phyloP scores from a whole-genome alignment of 805 yeast genomes.

The Starmerella gropengiesseri region DNA sequence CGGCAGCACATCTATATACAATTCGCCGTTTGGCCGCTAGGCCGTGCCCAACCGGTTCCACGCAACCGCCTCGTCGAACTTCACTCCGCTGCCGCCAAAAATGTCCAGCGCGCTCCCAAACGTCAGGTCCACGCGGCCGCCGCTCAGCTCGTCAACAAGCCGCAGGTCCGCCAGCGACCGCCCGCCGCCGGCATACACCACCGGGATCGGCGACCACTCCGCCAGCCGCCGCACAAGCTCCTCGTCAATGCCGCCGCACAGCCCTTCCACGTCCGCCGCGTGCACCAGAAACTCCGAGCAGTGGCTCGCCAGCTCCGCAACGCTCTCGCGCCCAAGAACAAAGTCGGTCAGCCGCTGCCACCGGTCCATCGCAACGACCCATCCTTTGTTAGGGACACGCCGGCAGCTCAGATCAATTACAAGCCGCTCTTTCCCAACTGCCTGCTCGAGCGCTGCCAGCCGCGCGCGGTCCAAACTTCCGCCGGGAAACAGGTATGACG shows the following conservation, averaged over 20 bases:
- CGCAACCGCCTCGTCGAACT: constrained; percentile 56
- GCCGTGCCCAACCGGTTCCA: constrained; percentile 49
- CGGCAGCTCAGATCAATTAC: constrained; percentile 89
- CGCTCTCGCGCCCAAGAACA: constrained; percentile 43
- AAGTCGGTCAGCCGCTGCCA: constrained; percentile 86
- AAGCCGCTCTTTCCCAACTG: constrained; percentile 55
- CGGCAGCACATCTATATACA: too few relatives aligned
- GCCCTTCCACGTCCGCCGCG: constrained; percentile 98
- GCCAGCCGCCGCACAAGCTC: constrained; percentile 60
- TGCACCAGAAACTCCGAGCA: constrained; percentile 86
- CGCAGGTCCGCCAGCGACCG: constrained; percentile 56
- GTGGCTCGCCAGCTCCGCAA: constrained; percentile 45
- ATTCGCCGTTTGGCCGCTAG: constrained; percentile 8
- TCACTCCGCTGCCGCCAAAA: constrained; percentile 80
- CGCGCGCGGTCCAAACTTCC: constrained; percentile 44
- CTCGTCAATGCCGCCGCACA: constrained; percentile 86
- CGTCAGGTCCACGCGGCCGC: constrained; percentile 81
- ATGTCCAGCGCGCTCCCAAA: constrained; percentile 89
- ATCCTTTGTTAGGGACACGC: constrained; percentile 34
- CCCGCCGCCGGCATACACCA: constrained; percentile 98
- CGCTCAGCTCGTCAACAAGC: constrained; percentile 54
- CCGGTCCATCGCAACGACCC: constrained; percentile 97
- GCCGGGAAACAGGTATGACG: constrained; percentile 78
- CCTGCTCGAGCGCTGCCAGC: constrained; percentile 38
- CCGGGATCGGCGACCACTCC: constrained; percentile 65